Base-by-base conservation (phyloP, 1,284 basidiomycete species). In the Mycena citricolor region DNA sequence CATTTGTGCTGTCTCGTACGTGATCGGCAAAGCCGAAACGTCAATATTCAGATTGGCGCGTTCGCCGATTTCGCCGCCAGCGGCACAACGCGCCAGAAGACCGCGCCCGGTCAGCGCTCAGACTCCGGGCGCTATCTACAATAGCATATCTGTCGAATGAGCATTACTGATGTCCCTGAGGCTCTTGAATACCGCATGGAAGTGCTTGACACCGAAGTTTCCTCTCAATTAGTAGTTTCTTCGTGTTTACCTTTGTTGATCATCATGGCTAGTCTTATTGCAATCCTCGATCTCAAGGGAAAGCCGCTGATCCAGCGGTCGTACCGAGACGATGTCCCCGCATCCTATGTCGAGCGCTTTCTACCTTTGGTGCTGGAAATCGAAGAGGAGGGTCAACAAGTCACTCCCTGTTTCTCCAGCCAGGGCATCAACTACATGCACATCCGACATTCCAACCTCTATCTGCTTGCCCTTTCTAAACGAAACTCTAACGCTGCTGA, bases 381-480 rank as follows among this genome's bases (percentile, higher is more conserved):
- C 64, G 97, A 99, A 68, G 97, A 99, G 69, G 97, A 99, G 52
- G 90, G 91, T 23, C 86, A 93, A 58, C 92, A 87, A 61, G 89
- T 91, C 26, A 93, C 90, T 11, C 97, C 97, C 2, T 99, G 95
- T 69, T 93, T 99, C 73, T 90, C 94, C 1, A 85, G 79, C 54
- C 88, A 92, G 56, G 93, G 93, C 14, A 75, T 99, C 69, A 98
- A 98, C 68, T 99, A 95, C 70, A 91, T 98, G 86, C 94, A 98
- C 65, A 97, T 99, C 61, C 80, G 95, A 28, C 95, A 98, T 69
- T 97, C 94, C 51, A 99, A 99, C 67, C 76, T 99, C 8, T 99
- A 99, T 65, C 76, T 99, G 32, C 83, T 99, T 34, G 97, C 95
- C 0, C 68, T 99, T 7, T 97, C 95, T 20, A 95, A 95, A 68